These are phyloP conservation scores for Lepiota venenata DNA, from an alignment of 768 basidiomycete genomes.

Conservation along the genomic window DNA sequence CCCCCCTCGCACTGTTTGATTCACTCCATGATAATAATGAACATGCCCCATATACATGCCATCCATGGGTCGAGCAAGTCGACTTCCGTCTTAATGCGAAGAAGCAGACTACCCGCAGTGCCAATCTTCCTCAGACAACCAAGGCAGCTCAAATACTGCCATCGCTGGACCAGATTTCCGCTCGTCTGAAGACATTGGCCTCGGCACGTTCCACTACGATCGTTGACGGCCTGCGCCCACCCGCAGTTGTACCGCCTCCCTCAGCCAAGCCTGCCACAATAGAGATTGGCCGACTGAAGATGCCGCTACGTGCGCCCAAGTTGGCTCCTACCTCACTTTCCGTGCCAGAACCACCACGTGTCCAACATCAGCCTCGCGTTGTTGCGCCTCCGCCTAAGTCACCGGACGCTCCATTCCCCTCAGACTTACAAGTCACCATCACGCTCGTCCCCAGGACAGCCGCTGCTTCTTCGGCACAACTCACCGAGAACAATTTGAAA, in stretches of 20 bases:
- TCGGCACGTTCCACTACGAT: slow-evolving; percentile 10
- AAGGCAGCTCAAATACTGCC: slow-evolving; percentile 34
- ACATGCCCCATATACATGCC: slow-evolving; percentile 21
- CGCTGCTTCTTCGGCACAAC: slow-evolving; percentile 37
- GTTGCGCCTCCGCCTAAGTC: slow-evolving; percentile 32
- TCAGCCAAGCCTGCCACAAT: slow-evolving; percentile 23
- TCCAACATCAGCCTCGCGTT: slow-evolving; percentile 22
- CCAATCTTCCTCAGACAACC: slow-evolving; percentile 17
- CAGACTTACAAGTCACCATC: slow-evolving; percentile 47
- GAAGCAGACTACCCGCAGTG: slow-evolving; percentile 13
- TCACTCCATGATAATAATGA: slow-evolving; percentile 34
- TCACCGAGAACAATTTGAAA: slow-evolving; percentile 51
- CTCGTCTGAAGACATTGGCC: slow-evolving; percentile 44
- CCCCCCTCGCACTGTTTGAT: slow-evolving; percentile 60
- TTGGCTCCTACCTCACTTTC: slow-evolving; percentile 14
- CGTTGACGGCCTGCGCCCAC: slow-evolving; percentile 13
- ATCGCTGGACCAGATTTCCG: slow-evolving; percentile 75
- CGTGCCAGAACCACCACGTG: slow-evolving; percentile 24
- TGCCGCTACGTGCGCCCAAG: slow-evolving; percentile 34
- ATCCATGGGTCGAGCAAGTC: slow-evolving; percentile 65
- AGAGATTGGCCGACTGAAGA: slow-evolving; percentile 38
- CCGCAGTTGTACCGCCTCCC: slow-evolving; percentile 15
- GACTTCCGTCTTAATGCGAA: slow-evolving; percentile 47
- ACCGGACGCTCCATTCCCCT: slow-evolving; percentile 28
- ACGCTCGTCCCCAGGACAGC: slow-evolving; percentile 44